Conservation (phyloP, 768 basidiomycete genomes). For the Suillus discolor region DNA sequence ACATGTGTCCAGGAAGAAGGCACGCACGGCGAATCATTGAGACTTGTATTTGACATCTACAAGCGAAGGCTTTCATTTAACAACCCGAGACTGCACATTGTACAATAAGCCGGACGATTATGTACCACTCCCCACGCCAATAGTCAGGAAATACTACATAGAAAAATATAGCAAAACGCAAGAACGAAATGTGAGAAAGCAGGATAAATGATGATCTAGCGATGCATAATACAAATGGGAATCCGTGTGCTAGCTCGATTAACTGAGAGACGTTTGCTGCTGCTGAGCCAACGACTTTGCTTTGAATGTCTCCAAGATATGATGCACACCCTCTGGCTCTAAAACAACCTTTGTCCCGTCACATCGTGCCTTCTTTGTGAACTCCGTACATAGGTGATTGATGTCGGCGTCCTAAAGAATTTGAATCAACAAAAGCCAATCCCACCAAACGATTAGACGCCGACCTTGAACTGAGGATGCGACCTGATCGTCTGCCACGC, state of each 20-base stretch:
- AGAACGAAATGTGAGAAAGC: no score
- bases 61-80: no score
- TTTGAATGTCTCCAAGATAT: constrained; percentile 45
- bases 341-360: constrained; percentile 85
- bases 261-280: neutral
- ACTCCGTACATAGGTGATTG: constrained; percentile 76
- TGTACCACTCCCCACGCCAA: no score
- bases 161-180: no score
- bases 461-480: constrained; percentile 75
- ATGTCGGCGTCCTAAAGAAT: constrained; percentile 68
- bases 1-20: no score
- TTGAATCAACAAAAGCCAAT: constrained; percentile 7
- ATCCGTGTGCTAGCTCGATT: neutral
- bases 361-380: constrained; percentile 80
- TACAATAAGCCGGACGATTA: no score
- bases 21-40: no score
- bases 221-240: constrained; percentile 1
- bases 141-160: no score
- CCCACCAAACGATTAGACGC: constrained; percentile 24
- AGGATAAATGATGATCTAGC: no score
- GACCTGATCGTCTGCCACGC: constrained; percentile 80
- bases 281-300: constrained; percentile 23
- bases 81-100: no score
- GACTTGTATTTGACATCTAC: no score
- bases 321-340: constrained; percentile 48